Evolutionary conservation across 805 yeast genomes (phyloP).

Genomic region (Clavispora asparagi): DNA sequence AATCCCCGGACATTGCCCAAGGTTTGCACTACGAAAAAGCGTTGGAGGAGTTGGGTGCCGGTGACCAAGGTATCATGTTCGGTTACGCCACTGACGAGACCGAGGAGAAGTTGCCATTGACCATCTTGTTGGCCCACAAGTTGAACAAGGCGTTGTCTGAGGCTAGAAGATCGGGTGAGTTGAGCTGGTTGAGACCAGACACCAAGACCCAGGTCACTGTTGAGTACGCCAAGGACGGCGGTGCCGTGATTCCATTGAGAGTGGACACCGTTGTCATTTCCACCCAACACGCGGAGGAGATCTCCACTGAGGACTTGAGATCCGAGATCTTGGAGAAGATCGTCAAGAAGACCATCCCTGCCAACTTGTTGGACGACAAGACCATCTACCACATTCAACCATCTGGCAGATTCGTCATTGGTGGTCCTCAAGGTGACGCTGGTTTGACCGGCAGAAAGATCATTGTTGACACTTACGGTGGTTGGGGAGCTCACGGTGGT

Average conservation of each 20-base stretch:
- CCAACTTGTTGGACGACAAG: conserved; percentile 83
- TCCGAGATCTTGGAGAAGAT: conserved; percentile 69
- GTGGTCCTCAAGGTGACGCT: conserved; percentile 99
- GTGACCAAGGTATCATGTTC: conserved; percentile 99
- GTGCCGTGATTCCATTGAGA: conserved; percentile 93
- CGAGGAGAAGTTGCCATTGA: conserved; percentile 94
- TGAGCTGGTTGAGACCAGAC: conserved; percentile 98
- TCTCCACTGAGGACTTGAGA: conserved; percentile 91
- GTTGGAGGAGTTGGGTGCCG: conserved; percentile 97
- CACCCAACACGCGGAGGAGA: conserved; percentile 96
- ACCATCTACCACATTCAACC: conserved; percentile 98
- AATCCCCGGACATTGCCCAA: conserved; percentile 98
- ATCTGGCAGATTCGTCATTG: conserved; percentile 98
- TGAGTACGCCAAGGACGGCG: conserved; percentile 89
- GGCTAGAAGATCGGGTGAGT: conserved; percentile 93
- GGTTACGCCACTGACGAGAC: conserved; percentile 99
- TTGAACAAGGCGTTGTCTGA: conserved; percentile 94
- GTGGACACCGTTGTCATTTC: conserved; percentile 97
- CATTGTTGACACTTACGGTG: conserved; percentile 99
- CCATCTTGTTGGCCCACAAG: conserved; percentile 90
- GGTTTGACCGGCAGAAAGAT: conserved; percentile 99
- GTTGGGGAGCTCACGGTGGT: conserved; percentile 99
- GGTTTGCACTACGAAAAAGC: conserved; percentile 97
- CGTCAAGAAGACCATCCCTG: conserved; percentile 89
- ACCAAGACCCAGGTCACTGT: conserved; percentile 99